Conservation (phyloP, 1,284 basidiomycete species). For the Neonothopanus nambi region DNA sequence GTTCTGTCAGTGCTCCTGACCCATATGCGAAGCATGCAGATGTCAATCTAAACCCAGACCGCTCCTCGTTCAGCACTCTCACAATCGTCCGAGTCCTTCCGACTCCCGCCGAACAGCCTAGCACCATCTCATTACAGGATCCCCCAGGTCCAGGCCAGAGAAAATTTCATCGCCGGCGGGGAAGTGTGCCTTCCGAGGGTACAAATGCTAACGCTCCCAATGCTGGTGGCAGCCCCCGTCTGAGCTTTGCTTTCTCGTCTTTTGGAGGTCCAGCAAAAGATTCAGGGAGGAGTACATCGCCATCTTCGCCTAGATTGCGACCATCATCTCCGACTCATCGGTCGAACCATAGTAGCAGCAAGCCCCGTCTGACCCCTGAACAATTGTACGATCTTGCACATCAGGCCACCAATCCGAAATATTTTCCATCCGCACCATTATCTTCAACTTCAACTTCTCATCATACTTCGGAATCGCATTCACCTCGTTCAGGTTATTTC, state of each 20-base stretch:
- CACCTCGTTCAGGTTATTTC: constrained; percentile 7
- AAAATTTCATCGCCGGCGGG: constrained; percentile 27
- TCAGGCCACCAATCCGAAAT: constrained; percentile 49
- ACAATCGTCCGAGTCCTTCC: constrained; percentile 69
- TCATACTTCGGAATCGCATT: constrained; percentile 6
- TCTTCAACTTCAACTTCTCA: constrained; percentile 24
- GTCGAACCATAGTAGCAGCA: neutral
- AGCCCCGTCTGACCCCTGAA: constrained; percentile 58
- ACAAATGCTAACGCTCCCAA: constrained; percentile 3
- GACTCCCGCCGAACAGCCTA: constrained; percentile 19
- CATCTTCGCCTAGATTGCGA: constrained; percentile 37
- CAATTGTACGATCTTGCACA: constrained; percentile 69
- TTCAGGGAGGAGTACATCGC: constrained; percentile 11
- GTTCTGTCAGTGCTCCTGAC: constrained; percentile 66
- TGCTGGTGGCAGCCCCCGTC: constrained; percentile 34
- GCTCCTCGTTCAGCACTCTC: constrained; percentile 61
- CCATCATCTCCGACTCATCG: constrained; percentile 39
- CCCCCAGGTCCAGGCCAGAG: constrained; percentile 29
- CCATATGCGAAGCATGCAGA: constrained; percentile 57
- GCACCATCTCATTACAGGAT: constrained; percentile 26
- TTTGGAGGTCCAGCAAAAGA: constrained; percentile 40
- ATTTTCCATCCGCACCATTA: constrained; percentile 22
- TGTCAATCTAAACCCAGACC: constrained; percentile 51
- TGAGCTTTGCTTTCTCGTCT: constrained; percentile 68
- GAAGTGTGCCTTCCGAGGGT: constrained; percentile 30